Percentiles rank a stretch among this genome's conserved stretches.
phyloP scores from a whole-genome alignment of 345 rosid genomes.

The Gossypium herbaceum region DNA sequence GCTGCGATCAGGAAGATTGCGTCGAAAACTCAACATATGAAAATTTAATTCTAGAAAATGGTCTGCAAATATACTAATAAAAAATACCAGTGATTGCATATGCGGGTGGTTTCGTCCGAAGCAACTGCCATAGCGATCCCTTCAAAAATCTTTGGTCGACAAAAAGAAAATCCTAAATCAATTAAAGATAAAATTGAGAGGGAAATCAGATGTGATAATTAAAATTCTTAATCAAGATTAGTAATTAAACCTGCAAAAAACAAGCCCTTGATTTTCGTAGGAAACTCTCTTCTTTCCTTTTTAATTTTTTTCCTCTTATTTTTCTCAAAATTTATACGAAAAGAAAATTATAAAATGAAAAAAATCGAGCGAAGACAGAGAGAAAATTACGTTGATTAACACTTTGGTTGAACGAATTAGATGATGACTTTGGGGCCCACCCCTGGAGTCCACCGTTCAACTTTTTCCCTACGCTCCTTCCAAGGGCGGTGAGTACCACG shows the following conservation, averaged over 20 bases:
- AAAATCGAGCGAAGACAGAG: background rate
- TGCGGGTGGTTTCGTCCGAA: constrained; percentile 55
- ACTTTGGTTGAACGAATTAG: constrained; percentile 19
- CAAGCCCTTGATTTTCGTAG: constrained; percentile 12
- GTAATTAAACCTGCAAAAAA: constrained; percentile 4
- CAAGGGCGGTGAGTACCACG: background rate
- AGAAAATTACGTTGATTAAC: background rate
- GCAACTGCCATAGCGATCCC: constrained; percentile 52
- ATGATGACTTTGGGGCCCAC: constrained; percentile 9
- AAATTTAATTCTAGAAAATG: background rate
- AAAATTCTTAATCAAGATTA: background rate
- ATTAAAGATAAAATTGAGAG: background rate
- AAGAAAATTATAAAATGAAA: background rate
- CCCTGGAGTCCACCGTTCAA: background rate
- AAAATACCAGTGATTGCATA: constrained; percentile 81
- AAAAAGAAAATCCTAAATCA: background rate
- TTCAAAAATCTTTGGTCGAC: constrained; percentile 16
- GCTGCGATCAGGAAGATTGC: background rate
- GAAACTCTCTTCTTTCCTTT: background rate
- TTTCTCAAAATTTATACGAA: background rate
- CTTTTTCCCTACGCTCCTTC: constrained; percentile 13
- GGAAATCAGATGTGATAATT: background rate
- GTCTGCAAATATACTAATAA: background rate
- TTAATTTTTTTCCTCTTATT: background rate
- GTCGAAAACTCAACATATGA: background rate